Evolutionary conservation across 1,139 yeast genomes (phyloP), one percentile per base, ranked within the genome.

Genomic region (Taphrina sp.): DNA sequence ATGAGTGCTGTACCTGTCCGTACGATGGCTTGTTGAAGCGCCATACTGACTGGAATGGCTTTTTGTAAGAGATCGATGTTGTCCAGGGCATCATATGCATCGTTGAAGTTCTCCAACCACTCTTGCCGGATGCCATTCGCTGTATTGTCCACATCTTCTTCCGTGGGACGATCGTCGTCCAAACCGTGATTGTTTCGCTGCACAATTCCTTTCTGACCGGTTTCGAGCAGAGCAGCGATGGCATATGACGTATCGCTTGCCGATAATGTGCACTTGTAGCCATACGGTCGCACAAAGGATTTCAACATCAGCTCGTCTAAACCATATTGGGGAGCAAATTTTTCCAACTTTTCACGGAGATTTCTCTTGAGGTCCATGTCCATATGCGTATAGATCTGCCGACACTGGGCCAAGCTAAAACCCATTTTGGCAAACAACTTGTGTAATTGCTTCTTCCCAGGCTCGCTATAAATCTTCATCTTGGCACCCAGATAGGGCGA

Each of bases 341-440:
- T 81, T 56, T 74, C 78, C 65, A 94, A 84, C 35, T 87, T 83
- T 16, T 74, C 70, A 19, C 85, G 83, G 31, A 94, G 71, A 60
- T 82, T 84, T 58, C 83, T 80, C 67, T 92, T 94, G 47, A 92
- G 76, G 14, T 79, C 76, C 46, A 86, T 78, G 66, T 89, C 95
- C 83, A 90, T 82, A 68, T 92, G 95, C 31, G 85, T 76, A 96
- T 97, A 94, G 61, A 83, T 82, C 69, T 94, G 96, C 64, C 84
- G 85, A 1, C 97, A 95, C 22, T 85, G 84, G 2, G 82, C 85
- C 49, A 94, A 72, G 0, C 96, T 84, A 3, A 94, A 85, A 5
- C 98, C 98, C 96, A 94, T 92, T 63, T 85, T 81, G 1, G 98
- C 98, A 72, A 94, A 85, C 77, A 94, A 76, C 64, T 89, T 89